Evolutionary conservation across 108 stramenopile species (phyloP), one percentile per base, ranked within the genome.

Genomic region (Stephanodiscus minutulus): DNA sequence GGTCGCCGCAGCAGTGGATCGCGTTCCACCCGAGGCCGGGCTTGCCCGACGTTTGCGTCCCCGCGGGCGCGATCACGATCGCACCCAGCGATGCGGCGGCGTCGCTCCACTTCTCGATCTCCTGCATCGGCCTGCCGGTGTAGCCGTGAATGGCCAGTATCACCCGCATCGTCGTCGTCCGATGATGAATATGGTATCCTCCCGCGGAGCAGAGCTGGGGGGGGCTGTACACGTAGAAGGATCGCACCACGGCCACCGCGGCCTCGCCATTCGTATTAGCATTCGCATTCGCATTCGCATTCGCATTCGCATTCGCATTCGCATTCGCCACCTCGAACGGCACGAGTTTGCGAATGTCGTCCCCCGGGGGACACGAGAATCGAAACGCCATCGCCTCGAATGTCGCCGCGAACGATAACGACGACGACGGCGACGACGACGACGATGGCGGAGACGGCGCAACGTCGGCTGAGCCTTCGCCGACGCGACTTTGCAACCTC

Each of bases 1-100:
- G 64, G 61, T 70, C 70, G 9, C 77, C 77, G 39, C 77, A 78
- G 36, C 77, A 78, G 25, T 71, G 62, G 11, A 53, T 64, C 7
- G 69, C 77, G 52, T 78, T 78, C 69, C 69, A 78, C n/a, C 77
- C 77, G 27, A 78, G 56, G 44, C 33, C 33, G 62, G n/a, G 56
- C 39, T n/a, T n/a, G n/a, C 49, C 43, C 20, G 20, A 21, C 11
- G 64, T 66, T 29, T 41, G 5, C 21, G 55, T 61, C 1, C 77
- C 77, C 61, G 49, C 35, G 4, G 77, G 77, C 24, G 77, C 69
- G 15, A 78, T 53, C 9, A 78, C 57, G 31, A 78, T 61, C 17
- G 77, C 13, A 12, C 71, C 22, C 12, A 71, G 25, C 27, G 21
- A 25, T 0, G 47, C 27, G 6, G 70, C 77, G 5, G 36, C 53